phyloP scores from a whole-genome alignment of 2,329 filamentous ascomycete species.

The Neopestalotiopsis sp. region DNA sequence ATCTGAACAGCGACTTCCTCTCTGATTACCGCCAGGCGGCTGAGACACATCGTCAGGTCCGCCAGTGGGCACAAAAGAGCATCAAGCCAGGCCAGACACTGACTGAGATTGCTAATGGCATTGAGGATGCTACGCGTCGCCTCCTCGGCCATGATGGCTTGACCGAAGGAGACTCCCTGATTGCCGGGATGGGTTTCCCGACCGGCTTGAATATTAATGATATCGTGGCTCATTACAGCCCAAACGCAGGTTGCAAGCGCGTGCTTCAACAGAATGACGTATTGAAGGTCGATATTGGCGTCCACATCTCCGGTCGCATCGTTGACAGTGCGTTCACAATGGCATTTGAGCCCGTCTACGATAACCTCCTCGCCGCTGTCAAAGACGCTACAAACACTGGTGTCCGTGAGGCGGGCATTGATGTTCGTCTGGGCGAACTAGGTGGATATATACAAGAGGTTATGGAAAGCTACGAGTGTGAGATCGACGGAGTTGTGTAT shows the following conservation, averaged over 20 bases:
- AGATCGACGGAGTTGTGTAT: constrained; percentile 78
- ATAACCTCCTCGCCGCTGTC: constrained; percentile 75
- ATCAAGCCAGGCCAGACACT: constrained; percentile 83
- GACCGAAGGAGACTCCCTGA: constrained; percentile 77
- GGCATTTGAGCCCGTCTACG: constrained; percentile 76
- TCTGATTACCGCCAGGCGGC: constrained; percentile 82
- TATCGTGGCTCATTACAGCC: constrained; percentile 85
- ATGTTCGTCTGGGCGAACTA: constrained; percentile 86
- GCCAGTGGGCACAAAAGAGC: constrained; percentile 80
- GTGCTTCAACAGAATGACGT: constrained; percentile 76
- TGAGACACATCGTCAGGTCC: constrained; percentile 86
- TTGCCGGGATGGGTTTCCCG: constrained; percentile 86
- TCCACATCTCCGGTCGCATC: constrained; percentile 80
- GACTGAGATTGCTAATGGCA: constrained; percentile 85
- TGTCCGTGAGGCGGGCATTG: constrained; percentile 88
- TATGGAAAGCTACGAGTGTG: constrained; percentile 92
- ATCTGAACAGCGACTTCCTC: constrained; percentile 80
- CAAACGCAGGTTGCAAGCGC: constrained; percentile 84
- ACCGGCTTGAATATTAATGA: constrained; percentile 85
- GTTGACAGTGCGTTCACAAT: constrained; percentile 84
- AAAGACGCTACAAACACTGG: constrained; percentile 84
- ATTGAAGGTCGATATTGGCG: constrained; percentile 83
- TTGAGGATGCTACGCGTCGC: constrained; percentile 81
- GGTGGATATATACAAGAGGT: constrained; percentile 85
- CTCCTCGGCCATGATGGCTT: constrained; percentile 79